Evolutionary conservation across 2,329 filamentous ascomycete genomes (phyloP).

Genomic region (Akanthomyces lecanii): DNA sequence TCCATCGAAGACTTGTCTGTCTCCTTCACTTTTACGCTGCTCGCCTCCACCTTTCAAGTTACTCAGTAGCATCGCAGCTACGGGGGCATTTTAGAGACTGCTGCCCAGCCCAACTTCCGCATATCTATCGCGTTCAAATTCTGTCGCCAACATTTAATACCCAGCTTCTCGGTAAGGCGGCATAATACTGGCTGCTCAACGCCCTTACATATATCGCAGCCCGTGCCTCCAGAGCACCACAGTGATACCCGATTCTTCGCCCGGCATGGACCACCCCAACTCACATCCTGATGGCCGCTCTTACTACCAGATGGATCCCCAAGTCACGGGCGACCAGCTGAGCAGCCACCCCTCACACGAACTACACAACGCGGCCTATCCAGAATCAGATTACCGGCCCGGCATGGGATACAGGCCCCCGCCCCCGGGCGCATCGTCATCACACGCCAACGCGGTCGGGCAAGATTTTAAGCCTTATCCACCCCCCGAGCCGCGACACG

Average conservation of each 20-base stretch:
- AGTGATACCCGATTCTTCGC: too few relatives aligned
- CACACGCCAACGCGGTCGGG: not conserved
- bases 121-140: not conserved
- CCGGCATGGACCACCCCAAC: not conserved
- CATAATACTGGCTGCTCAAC: not conserved
- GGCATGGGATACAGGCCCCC: not conserved
- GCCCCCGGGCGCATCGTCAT: not conserved
- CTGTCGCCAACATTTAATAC: not conserved
- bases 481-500: not conserved
- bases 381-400: conserved; percentile 3
- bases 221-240: too few relatives aligned
- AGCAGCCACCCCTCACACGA: conserved; percentile 12
- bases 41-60: not conserved
- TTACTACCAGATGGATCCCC: conserved; percentile 8
- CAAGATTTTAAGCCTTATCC: conserved; percentile 9
- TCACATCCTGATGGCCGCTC: not conserved
- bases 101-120: not conserved
- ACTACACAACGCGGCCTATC: conserved; percentile 10
- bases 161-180: not conserved
- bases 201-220: not conserved
- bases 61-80: not conserved
- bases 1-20: not conserved
- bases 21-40: not conserved
- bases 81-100: not conserved
- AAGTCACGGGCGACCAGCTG: conserved; percentile 9